phyloP scores from a whole-genome alignment of 1,139 yeast genomes.

The Debaryomyces robertsiae region DNA sequence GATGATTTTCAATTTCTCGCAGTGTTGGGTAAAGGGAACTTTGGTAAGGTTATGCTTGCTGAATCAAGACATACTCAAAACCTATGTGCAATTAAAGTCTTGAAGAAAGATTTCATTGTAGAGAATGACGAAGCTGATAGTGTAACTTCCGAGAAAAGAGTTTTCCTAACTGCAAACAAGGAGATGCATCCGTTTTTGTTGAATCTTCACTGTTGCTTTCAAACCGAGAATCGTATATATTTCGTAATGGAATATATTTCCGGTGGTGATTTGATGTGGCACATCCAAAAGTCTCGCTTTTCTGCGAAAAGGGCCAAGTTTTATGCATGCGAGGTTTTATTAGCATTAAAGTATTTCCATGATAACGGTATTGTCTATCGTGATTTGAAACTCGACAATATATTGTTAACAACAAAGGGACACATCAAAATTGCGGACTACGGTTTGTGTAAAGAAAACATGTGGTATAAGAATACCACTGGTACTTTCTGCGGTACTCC shows the following conservation, averaged over 20 bases:
- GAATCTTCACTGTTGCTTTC: slow-evolving; percentile 93
- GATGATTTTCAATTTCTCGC: slow-evolving; percentile 94
- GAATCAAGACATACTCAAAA: slow-evolving; percentile 79
- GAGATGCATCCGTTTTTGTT: slow-evolving; percentile 92
- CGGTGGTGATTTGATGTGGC: slow-evolving; percentile 99
- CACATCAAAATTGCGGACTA: slow-evolving; percentile 96
- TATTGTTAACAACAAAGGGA: slow-evolving; percentile 85
- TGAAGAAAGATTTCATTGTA: slow-evolving; percentile 91
- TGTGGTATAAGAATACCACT: slow-evolving; percentile 90
- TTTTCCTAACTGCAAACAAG: slow-evolving; percentile 84
- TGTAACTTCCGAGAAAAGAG: slow-evolving; percentile 90
- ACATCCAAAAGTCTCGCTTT: slow-evolving; percentile 88
- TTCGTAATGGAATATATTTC: slow-evolving; percentile 98
- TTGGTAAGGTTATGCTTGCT: slow-evolving; percentile 97
- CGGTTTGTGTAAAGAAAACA: slow-evolving; percentile 93
- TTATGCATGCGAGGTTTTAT: slow-evolving; percentile 92
- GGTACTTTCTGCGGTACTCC: slow-evolving; percentile 99
- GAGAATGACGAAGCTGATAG: slow-evolving; percentile 96
- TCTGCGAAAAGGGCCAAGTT: slow-evolving; percentile 92
- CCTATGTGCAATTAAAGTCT: slow-evolving; percentile 90
- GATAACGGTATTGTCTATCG: slow-evolving; percentile 95
- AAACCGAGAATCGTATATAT: slow-evolving; percentile 94
- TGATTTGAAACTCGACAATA: slow-evolving; percentile 89
- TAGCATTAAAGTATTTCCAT: slow-evolving; percentile 91
- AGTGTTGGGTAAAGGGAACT: slow-evolving; percentile 95